phyloP scores from a whole-genome alignment of 352 stramenopile genomes.

The Albugo laibachii region DNA sequence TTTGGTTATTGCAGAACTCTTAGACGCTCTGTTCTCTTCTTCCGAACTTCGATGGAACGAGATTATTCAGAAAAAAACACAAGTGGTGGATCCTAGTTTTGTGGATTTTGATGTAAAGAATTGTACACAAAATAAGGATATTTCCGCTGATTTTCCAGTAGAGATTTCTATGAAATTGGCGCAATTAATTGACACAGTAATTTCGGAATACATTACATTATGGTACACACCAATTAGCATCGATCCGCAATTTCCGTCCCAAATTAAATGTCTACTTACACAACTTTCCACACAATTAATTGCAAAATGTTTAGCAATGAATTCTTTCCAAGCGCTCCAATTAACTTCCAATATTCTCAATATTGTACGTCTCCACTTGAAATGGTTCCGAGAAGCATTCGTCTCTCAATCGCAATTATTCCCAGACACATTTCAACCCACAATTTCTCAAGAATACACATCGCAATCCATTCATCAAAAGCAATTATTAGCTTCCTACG shows the following conservation, averaged over 20 bases:
- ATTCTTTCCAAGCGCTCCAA: constrained; percentile 40
- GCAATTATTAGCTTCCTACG: constrained; percentile 27
- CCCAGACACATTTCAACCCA: constrained; percentile 26
- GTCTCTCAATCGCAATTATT: constrained; percentile 37
- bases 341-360: constrained; percentile 39
- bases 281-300: constrained; percentile 32
- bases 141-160: constrained; percentile 19
- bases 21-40: too few species aligned
- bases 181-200: constrained; percentile 35
- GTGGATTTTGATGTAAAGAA: too few species aligned
- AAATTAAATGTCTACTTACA: constrained; percentile 40
- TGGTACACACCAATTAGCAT: constrained; percentile 48
- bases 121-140: too few species aligned
- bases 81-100: too few species aligned
- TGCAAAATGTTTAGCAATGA: constrained; percentile 33
- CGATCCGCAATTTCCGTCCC: constrained; percentile 35
- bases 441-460: constrained; percentile 12
- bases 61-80: too few species aligned
- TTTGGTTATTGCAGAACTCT: too few species aligned
- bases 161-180: constrained; percentile 33
- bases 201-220: constrained; percentile 41
- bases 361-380: constrained; percentile 44
- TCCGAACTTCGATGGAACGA: too few species aligned
- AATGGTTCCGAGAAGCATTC: constrained; percentile 62
- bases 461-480: constrained; percentile 19